Base-by-base conservation (phyloP, 2,329 filamentous ascomycete genomes). In the Colletotrichum lini region DNA sequence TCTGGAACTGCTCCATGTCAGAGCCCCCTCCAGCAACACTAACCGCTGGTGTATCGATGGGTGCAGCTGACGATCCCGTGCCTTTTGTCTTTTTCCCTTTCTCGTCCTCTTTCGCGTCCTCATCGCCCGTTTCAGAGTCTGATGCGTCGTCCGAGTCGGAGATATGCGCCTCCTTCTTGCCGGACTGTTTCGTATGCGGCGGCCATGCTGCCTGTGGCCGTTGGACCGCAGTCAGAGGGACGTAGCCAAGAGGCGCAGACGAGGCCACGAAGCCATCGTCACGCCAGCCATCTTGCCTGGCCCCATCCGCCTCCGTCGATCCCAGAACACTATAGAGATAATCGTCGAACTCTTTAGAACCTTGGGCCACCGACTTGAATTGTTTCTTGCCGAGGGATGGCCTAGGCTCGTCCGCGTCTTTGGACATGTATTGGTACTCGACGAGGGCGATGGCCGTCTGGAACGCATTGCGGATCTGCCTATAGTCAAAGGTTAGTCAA, bases 381-480 rank as follows among this genome's bases (percentile, higher is more conserved):
- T 56, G 58, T 12, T 49, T 52, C 30, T 67, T 44, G 0, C 58
- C 58, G 10, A 67, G 49, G 4, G 42, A 4, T 10, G 65, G 57
- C 16, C 30, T 30, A 1, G 57, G 40, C 5, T 67, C 65, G 52
- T 44, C 58, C 1, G n/a, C 18, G 2, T 42, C 50, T 1, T 44
- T 47, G 18, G 40, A 45, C 42, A 54, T 56, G 30, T 50, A 42
- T 18, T 71, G 54, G 26, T 75, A 57, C 54, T 76, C 67, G 2
- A 65, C 72, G 2, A 77, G 66, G 4, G 75, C 74, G 4, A 75
- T 73, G 15, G 75, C 72, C 1, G 74, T 77, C n/a, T 75, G 76
- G 38, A 74, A 76, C 1, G 75, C 74, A 40, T 77, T 77, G 4
- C 75, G 74, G 15, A 76, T 76, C 72, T 77, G 75, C n/a, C 76